These are phyloP conservation scores for Penicillium vulpinum DNA, from an alignment of 2,329 filamentous ascomycete genomes.

Conservation along the genomic window DNA sequence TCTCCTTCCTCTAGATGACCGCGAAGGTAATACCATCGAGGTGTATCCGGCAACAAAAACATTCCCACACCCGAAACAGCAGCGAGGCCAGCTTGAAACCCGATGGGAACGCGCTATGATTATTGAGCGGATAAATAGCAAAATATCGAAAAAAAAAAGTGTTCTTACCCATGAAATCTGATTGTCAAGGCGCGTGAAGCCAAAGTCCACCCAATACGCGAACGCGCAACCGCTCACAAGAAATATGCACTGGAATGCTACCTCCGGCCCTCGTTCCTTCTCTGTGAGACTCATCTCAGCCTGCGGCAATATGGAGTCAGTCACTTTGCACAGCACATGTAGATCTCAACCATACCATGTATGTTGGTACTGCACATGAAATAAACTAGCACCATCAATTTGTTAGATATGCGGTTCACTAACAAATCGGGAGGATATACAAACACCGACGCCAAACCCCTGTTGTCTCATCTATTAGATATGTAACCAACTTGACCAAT, in stretches of 20 bases:
- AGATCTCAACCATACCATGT: not conserved
- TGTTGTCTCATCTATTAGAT: not conserved
- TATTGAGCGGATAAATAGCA: not conserved
- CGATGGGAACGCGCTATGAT: not conserved
- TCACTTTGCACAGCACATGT: not conserved
- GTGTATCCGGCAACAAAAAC: not conserved
- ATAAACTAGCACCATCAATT: not conserved
- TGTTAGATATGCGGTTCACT: not conserved
- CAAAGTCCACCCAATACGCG: constrained; percentile 18
- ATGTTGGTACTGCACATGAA: not conserved
- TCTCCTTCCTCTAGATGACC: not conserved
- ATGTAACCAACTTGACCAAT: not conserved
- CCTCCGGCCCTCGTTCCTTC: constrained; percentile 27
- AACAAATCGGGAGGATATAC: not conserved
- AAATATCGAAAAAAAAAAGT: not conserved
- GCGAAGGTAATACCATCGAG: not conserved
- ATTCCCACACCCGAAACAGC: not conserved
- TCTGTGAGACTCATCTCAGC: constrained; percentile 15
- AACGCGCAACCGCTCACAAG: constrained; percentile 20
- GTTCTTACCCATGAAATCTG: constrained; percentile 29
- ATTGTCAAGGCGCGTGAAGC: constrained; percentile 17
- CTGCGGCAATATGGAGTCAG: constrained; percentile 25
- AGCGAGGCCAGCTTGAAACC: not conserved
- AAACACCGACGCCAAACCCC: not conserved
- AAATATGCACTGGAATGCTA: constrained; percentile 21